Evolutionary conservation across 495 filamentous ascomycete species (phyloP), one percentile per base, ranked within the genome.

Genomic region (Penicillium soppii): DNA sequence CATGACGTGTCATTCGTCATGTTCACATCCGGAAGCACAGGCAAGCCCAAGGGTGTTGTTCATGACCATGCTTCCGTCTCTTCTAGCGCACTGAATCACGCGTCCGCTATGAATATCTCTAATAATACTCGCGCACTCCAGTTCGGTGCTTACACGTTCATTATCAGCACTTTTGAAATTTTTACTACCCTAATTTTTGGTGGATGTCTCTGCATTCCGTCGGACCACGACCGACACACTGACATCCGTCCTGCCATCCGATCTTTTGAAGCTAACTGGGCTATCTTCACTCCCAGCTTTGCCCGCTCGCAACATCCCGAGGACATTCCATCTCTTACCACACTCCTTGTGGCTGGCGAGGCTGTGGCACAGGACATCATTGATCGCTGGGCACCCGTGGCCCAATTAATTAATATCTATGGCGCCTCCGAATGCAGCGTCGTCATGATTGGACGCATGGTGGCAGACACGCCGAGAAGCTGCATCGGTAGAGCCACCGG

Each of bases 61-160:
- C 54, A 74, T 17, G 47, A 60, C 22, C 74, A 79, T 48, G 54
- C 55, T 21, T 65, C 67, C 8, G 55, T 72, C 1, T 50, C 58
- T 21, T 67, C 52, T 8, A 56, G 50, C 32, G 45, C 42, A n/a
- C 20, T 21, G 5, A 9, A 26, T 16, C 42, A 51, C 25, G 52
- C 20, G 1, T 29, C 57, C 0, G 47, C 52, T 25, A 52, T 58
- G 49, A 46, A 49, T 27, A 43, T 56, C 20, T 21, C 37, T 16
- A 29, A 35, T 27, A 32, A 32, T 32, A 32, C 29, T 12, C 29
- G 29, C 29, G 29, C 29, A 12, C 75, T 88, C 57, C 82, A 87
- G 49, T 76, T 83, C 41, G 78, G 81, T 1, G 77, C 82, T 19
- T 84, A 80, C 61, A 75, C 78, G 7, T 83, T 84, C 47, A 83